Base-by-base conservation (phyloP, 1,284 basidiomycete species). In the Ustilago crameri region DNA sequence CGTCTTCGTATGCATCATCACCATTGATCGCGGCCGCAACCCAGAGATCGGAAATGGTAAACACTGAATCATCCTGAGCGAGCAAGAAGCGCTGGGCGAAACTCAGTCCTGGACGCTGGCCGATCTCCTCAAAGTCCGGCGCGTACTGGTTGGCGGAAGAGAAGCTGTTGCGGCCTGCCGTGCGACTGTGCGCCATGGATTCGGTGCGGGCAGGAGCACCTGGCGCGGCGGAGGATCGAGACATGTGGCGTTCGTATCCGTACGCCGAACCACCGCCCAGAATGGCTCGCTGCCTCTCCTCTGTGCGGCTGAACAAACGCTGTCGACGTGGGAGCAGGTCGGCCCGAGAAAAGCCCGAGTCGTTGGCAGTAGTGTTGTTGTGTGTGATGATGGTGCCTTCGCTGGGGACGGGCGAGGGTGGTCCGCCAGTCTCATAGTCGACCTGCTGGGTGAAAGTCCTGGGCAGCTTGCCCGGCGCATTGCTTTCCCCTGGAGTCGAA, bases 21-120 rank as follows among this genome's bases (percentile, higher is more conserved):
- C 89, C 91, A 62, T 92, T 93, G 85, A 93, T 92, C 3, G 93
- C 93, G 22, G 93, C 90, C 10, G 93, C 93, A 60, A 95, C 91
- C 93, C 93, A 95, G 15, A 95, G 85, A 84, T 95, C 93, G 5
- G 92, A 91, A 72, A 95, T 91, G 68, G 90, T 91, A 49, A 91
- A 92, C 8, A 94, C 92, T 1, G 91, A 90, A 79, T 92, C 91
- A 82, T 94, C 92, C 83, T 95, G 94, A 4, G 93, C 92, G 54
- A 82, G 58, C 45, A 84, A 53, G 53, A 84, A 84, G 49, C 84
- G 73, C 81, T 97, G 93, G 0, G 95, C 91, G 75, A 98, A 93
- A 77, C 69, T 80, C 22, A 73, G 40, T 0, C 64, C 60, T 3
- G 70, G 64, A 12, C 70, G 45, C 24, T 59, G 53, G 1, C 74